phyloP scores from a whole-genome alignment of 306 rosid genomes.

The Vachellia collinsii region DNA sequence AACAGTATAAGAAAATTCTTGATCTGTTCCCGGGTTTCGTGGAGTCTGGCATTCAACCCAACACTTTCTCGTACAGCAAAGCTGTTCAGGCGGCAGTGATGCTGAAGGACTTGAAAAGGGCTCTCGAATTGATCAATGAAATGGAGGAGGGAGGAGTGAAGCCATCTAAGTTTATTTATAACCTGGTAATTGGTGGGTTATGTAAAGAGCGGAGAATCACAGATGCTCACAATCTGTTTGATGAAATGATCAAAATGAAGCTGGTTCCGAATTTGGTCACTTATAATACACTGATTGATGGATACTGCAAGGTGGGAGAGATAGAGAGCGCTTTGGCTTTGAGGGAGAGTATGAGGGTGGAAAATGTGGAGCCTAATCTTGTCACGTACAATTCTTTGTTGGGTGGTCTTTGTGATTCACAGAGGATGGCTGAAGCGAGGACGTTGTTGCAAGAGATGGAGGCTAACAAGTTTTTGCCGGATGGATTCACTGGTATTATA shows the following conservation, averaged over 20 bases:
- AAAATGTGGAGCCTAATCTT: constrained; percentile 52
- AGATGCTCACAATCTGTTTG: not conserved
- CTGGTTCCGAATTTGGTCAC: not conserved
- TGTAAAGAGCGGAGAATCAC: not conserved
- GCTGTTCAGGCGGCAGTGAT: not conserved
- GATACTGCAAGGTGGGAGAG: not conserved
- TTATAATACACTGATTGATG: constrained; percentile 30
- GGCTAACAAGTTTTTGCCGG: not conserved
- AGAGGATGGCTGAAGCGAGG: not conserved
- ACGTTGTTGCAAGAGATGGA: not conserved
- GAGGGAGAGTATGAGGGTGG: not conserved
- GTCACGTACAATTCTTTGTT: constrained; percentile 76
- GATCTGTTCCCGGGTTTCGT: not conserved
- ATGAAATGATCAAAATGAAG: not conserved
- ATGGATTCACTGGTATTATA: not conserved
- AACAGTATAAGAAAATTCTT: constrained; percentile 46
- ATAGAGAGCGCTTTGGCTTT: not conserved
- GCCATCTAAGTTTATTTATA: not conserved
- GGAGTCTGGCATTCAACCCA: not conserved
- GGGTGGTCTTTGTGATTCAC: not conserved
- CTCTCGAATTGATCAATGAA: not conserved
- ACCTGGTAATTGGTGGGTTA: not conserved
- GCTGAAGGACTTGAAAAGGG: not conserved
- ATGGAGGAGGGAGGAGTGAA: not conserved
- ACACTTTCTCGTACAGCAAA: not conserved